phyloP scores from a whole-genome alignment of 2,329 filamentous ascomycete species.

The Onygena corvina region DNA sequence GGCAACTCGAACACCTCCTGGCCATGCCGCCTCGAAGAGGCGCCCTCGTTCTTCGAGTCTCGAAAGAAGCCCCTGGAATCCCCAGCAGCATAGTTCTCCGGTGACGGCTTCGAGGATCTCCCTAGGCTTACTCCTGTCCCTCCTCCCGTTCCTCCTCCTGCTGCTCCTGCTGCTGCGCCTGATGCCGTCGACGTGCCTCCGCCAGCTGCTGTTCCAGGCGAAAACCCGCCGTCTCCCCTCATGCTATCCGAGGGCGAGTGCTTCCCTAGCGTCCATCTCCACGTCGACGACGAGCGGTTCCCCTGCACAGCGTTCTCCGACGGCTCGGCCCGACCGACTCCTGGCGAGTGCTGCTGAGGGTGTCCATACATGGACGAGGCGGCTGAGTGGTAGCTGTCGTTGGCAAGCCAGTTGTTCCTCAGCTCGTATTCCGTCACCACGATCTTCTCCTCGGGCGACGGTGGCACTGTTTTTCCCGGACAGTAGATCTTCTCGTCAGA shows the following conservation, averaged over 20 bases:
- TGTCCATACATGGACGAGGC: background rate
- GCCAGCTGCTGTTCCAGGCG: background rate
- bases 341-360: background rate
- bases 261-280: conserved; percentile 15
- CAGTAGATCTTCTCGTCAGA: conserved; percentile 1
- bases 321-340: background rate
- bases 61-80: background rate
- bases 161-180: too few species aligned
- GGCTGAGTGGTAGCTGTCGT: background rate
- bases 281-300: conserved; percentile 14
- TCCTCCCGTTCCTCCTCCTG: too few species aligned
- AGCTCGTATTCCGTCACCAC: conserved; percentile 2
- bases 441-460: conserved; percentile 5
- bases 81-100: background rate
- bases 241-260: background rate
- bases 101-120: background rate
- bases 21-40: conserved; percentile 1
- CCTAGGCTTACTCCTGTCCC: too few species aligned
- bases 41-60: conserved; percentile 16
- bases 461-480: conserved; percentile 5
- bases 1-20: background rate
- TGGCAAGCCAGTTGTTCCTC: conserved; percentile 1
- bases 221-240: conserved; percentile 3
- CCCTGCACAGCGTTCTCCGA: background rate
- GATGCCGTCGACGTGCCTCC: too few species aligned